These are phyloP conservation scores for Solanum chilense DNA, from an alignment of 257 asterid species.

Conservation along the genomic window DNA sequence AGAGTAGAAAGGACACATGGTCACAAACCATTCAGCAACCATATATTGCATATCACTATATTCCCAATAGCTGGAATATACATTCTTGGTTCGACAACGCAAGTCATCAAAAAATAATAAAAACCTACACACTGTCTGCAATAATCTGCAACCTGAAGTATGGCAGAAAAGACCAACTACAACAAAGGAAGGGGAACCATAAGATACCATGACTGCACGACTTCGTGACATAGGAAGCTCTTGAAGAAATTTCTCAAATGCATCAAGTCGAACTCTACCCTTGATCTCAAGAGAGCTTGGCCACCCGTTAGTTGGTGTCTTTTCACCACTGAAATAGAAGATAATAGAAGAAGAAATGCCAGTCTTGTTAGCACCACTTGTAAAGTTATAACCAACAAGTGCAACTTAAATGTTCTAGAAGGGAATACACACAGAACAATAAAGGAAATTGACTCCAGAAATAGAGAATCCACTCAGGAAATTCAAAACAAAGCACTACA, in stretches of 20 bases:
- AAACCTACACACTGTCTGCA: conserved; percentile 14
- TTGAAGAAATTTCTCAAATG: conserved; percentile 83
- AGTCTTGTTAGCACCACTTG: neutral
- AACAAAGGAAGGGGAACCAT: conserved; percentile 50
- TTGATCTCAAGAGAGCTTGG: conserved; percentile 76
- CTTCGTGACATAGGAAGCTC: conserved; percentile 94
- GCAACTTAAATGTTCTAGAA: neutral
- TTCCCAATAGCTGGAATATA: conserved; percentile 4
- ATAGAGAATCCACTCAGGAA: neutral
- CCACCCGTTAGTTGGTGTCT: conserved; percentile 71
- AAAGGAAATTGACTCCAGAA: neutral
- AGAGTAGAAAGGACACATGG: neutral
- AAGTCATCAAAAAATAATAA: conserved; percentile 2
- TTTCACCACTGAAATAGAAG: conserved; percentile 72
- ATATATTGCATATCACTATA: neutral
- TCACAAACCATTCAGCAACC: conserved; percentile 1
- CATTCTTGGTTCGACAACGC: conserved; percentile 19
- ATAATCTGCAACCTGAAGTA: conserved; percentile 30
- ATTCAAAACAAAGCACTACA: neutral
- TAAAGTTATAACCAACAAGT: neutral
- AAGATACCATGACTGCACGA: conserved; percentile 99
- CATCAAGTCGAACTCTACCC: conserved; percentile 91
- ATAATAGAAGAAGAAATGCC: neutral
- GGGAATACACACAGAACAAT: neutral
- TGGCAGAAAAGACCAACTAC: conserved; percentile 16